Percentiles rank a stretch among this genome's conserved stretches.
Conservation (phyloP, 2,329 filamentous ascomycete species). For the Epichloe brachyelytri region DNA sequence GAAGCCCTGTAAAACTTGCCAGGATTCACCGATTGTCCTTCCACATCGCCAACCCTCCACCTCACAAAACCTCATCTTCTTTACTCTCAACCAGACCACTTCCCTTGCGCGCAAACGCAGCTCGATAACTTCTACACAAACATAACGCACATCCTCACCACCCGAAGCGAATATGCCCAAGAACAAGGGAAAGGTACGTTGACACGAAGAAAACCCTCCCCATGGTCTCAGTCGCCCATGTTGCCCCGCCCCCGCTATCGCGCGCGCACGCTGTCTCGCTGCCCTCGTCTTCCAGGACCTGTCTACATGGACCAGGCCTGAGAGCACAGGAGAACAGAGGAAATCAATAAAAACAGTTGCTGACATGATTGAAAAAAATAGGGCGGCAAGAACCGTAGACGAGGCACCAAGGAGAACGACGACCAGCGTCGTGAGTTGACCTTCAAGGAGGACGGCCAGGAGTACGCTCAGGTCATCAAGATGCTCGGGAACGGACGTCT, state of each 20-base stretch:
- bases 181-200: constrained; percentile 94
- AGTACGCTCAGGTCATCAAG: constrained; percentile 48
- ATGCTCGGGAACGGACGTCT: constrained; percentile 94
- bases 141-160: background rate
- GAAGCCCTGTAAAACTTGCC: background rate
- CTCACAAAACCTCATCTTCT: constrained; percentile 1
- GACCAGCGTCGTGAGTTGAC: constrained; percentile 97
- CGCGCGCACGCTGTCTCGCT: background rate
- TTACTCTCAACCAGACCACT: background rate
- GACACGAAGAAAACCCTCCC: background rate
- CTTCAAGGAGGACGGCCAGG: constrained; percentile 97
- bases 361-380: constrained; percentile 29
- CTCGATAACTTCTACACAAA: background rate
- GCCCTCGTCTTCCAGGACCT: background rate
- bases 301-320: background rate
- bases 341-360: background rate
- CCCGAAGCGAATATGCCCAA: constrained; percentile 62
- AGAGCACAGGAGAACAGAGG: background rate
- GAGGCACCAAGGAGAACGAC: constrained; percentile 98
- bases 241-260: constrained; percentile 18
- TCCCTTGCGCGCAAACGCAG: background rate
- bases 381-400: constrained; percentile 96
- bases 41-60: constrained; percentile 1
- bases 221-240: background rate
- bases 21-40: background rate